Evolutionary conservation across 768 basidiomycete species (phyloP).

Genomic region (Lactarius vividus): DNA sequence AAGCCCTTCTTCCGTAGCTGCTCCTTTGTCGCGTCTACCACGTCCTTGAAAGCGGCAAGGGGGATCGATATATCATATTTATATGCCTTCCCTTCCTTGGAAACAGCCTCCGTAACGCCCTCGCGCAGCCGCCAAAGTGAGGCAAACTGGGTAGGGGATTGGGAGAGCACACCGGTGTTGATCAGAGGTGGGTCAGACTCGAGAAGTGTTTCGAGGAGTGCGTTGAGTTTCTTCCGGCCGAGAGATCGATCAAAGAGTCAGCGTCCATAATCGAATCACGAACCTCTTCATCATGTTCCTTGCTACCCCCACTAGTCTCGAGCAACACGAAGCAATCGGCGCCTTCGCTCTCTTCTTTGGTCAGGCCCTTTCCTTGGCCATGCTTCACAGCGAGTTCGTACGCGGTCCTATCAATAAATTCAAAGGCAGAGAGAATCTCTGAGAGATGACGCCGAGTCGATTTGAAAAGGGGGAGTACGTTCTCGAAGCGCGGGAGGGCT

Average conservation of each 20-base stretch:
- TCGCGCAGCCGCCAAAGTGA: constrained; percentile 92
- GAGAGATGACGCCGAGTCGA: constrained; percentile 79
- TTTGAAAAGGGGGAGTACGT: constrained; percentile 82
- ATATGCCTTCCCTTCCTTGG: constrained; percentile 92
- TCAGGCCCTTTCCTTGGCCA: constrained; percentile 74
- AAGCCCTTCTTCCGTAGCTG: constrained; percentile 68
- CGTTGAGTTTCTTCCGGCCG: constrained; percentile 70
- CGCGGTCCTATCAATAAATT: constrained; percentile 87
- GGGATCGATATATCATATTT: constrained; percentile 97
- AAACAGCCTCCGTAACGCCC: constrained; percentile 85
- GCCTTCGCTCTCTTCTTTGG: constrained; percentile 68
- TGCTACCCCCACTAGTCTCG: constrained; percentile 91
- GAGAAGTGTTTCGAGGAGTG: constrained; percentile 74
- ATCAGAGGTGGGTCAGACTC: constrained; percentile 73
- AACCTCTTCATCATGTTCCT: constrained; percentile 93
- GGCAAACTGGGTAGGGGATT: constrained; percentile 84
- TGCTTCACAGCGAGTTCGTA: constrained; percentile 84
- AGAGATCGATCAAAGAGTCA: constrained; percentile 5
- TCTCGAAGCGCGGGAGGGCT: constrained; percentile 81
- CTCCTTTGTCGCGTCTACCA: constrained; percentile 78
- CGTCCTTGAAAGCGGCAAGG: constrained; percentile 76
- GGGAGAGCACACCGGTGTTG: constrained; percentile 87
- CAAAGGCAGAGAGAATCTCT: constrained; percentile 96
- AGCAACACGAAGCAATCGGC: constrained; percentile 88
- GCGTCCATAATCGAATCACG: constrained; percentile 19